Evolutionary conservation across 805 yeast genomes (phyloP).

Genomic region (Debaryomyces maramus): DNA sequence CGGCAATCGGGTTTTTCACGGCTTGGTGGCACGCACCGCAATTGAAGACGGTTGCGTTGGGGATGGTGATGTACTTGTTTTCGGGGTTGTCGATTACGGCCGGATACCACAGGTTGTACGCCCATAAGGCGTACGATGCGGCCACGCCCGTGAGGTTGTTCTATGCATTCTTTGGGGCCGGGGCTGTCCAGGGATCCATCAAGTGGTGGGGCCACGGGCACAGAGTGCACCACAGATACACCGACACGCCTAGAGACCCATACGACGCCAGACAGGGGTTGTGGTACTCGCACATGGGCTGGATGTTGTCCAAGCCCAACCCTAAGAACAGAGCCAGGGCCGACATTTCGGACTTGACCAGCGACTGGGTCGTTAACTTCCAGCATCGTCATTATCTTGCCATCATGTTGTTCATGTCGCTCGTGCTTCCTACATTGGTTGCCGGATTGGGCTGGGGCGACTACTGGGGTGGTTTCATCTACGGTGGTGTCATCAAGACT

Average conservation of each 20-base stretch:
- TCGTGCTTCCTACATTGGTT: slow-evolving; percentile 61
- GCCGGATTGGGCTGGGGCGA: slow-evolving; percentile 59
- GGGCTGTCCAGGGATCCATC: slow-evolving; percentile 80
- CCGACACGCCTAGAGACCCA: slow-evolving; percentile 81
- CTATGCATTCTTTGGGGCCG: slow-evolving; percentile 78
- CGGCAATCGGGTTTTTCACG: slow-evolving; percentile 50
- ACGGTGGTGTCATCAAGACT: slow-evolving; percentile 72
- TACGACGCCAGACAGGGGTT: slow-evolving; percentile 83
- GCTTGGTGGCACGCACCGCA: slow-evolving; percentile 51
- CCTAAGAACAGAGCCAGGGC: slow-evolving; percentile 82
- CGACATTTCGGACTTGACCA: slow-evolving; percentile 72
- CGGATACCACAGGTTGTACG: slow-evolving; percentile 79
- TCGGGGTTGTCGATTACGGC: slow-evolving; percentile 80
- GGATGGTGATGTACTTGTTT: slow-evolving; percentile 52
- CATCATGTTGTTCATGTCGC: slow-evolving; percentile 60
- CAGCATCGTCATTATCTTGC: slow-evolving; percentile 78
- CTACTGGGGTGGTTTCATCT: slow-evolving; percentile 73
- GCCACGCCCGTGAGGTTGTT: slow-evolving; percentile 59
- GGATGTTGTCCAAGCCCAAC: slow-evolving; percentile 81
- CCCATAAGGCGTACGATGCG: slow-evolving; percentile 73
- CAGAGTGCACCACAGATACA: slow-evolving; percentile 83
- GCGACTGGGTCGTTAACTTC: slow-evolving; percentile 76
- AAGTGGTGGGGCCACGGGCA: slow-evolving; percentile 91
- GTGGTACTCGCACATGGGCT: slow-evolving; percentile 83
- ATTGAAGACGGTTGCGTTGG: slow-evolving; percentile 52